Evolutionary conservation across 768 basidiomycete species (phyloP).

Genomic region (Mycena crocata): DNA sequence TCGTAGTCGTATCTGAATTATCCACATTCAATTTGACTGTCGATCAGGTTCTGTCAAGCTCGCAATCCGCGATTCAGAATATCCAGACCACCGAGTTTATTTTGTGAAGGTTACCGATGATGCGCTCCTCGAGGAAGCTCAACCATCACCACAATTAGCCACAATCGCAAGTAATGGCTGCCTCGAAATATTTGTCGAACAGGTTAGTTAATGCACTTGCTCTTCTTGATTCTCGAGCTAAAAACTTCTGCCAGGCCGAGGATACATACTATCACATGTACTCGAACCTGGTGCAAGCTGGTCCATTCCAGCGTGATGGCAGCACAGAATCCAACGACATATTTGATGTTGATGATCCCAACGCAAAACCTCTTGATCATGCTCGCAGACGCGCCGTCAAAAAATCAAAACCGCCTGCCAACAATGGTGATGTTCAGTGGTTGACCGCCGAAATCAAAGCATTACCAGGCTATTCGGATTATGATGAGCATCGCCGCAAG

Average conservation of each 20-base stretch:
- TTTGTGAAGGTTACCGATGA: slow-evolving; percentile 16
- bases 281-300: neutral
- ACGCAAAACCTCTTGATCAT: slow-evolving; percentile 14
- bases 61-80: neutral
- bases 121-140: neutral
- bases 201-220: neutral
- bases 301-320: neutral
- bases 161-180: neutral
- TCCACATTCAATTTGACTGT: neutral
- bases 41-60: neutral
- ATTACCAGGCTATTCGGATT: neutral
- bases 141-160: neutral
- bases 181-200: slow-evolving; percentile 3
- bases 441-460: neutral
- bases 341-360: neutral
- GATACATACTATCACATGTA: neutral
- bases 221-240: neutral
- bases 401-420: neutral
- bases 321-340: neutral
- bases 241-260: neutral
- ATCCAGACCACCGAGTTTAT: neutral
- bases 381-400: neutral
- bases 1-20: neutral
- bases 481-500: neutral
- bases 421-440: neutral